Evolutionary conservation across 2,329 filamentous ascomycete genomes (phyloP), one percentile per base, ranked within the genome.

Genomic region (Sporothrix luriei): DNA sequence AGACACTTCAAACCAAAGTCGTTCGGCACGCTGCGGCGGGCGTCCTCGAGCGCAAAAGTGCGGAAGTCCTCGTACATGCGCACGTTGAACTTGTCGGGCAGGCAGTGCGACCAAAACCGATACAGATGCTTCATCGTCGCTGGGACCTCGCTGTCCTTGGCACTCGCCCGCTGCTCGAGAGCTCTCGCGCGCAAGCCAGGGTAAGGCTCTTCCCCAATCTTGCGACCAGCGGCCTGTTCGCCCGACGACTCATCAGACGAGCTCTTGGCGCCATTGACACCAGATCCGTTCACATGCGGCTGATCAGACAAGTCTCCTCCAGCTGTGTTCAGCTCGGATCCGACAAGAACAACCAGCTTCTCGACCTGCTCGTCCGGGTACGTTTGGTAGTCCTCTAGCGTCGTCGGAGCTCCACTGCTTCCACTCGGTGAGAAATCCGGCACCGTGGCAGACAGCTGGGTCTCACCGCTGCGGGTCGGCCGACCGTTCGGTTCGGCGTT

Each of bases 41-140:
- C 82, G 79, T 93, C 91, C 76, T 89, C 87, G 72, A 89, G 80
- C 69, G 91, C 90, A 77, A 86, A 83, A 75, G 82, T 81, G 73
- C 87, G 87, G 80, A 93, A 93, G 78, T 93, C 90, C 76, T 87
- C 82, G 80, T 93, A 93, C 87, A 94, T 91, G 76, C 82, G 83
- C 70, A 84, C 82, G 78, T 93, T 91, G 84, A 93, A 93, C 79
- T 91, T 89, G 75, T 87, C 84, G 72, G 88, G 84, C 73, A 93
- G 83, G 76, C 91, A 91, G 77, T 90, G 86, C 24, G 88, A 87
- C 90, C 90, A 93, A 80, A 91, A 91, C 73, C 88, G 84, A 80
- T 92, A 93, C 40, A 92, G 84, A 70, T 87, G 83, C 76, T 87
- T 84, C 83, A 90, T 88, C 75, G 88, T 84, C 71, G 82, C 80